Conservation (phyloP, 768 basidiomycete species). For the Mrakia gelida region DNA sequence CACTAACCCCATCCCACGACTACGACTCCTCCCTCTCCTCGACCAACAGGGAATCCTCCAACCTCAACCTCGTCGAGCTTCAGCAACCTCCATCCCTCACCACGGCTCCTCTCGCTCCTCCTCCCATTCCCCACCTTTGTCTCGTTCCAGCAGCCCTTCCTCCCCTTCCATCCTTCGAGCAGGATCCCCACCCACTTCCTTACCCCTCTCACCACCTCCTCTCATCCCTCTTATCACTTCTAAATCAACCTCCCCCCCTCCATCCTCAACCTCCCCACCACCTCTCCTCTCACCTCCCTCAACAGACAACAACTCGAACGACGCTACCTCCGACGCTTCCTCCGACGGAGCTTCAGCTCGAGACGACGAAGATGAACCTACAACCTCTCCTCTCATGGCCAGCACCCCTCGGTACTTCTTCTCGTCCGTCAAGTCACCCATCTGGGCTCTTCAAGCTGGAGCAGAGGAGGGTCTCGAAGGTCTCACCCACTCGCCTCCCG, state of each 20-base stretch:
- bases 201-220: neutral
- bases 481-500: neutral
- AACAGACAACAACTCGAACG: constrained; percentile 1
- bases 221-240: neutral
- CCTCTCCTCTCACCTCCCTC: constrained; percentile 8
- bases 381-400: constrained; percentile 20
- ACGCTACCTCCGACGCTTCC: constrained; percentile 12
- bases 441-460: constrained; percentile 27
- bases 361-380: neutral
- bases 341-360: neutral
- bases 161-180: neutral
- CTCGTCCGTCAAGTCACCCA: constrained; percentile 6
- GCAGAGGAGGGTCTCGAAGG: constrained; percentile 29
- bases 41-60: neutral
- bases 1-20: constrained; percentile 44
- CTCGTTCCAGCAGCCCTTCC: constrained; percentile 2
- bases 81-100: neutral
- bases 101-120: constrained; percentile 6
- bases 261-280: constrained; percentile 4
- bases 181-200: neutral
- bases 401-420: constrained; percentile 17
- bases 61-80: constrained; percentile 13
- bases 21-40: constrained; percentile 40
- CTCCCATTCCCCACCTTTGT: neutral
- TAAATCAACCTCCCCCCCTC: constrained; percentile 13